Base-by-base conservation (phyloP, 148 eudicot genomes). In the Rhododendron ferrugineum region DNA sequence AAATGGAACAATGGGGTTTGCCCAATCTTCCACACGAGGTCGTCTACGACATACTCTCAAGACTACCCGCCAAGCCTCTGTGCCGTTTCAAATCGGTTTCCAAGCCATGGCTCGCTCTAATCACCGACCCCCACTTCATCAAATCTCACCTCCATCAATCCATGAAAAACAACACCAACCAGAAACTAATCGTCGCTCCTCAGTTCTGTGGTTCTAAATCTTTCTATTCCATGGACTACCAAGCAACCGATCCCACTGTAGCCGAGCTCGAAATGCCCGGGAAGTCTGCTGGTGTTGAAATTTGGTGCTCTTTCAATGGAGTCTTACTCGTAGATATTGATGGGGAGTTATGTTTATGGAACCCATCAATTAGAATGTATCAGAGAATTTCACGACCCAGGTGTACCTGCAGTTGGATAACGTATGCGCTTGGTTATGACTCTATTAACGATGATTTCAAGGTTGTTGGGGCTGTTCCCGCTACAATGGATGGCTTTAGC, bases 61-160 rank as follows among this genome's bases (percentile, higher is more conserved):
- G 83, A 42, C 83, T 56, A 37, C 62, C 62, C n/a, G 7, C 20
- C 23, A 56, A 56, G 62, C 8, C 62, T 16, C 6, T 56, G 7
- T 56, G 72, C 36, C 47, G 83, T 1, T 81, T 81, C 83, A 81
- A 34, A 28, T 54, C 15, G 83, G 70, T 58, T 37, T 81, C 49
- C 28, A 81, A 81, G 72, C 15, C 70, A 58, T 81, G 68, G 68
- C 70, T 81, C 40, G 11, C 47, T 42, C 23, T 81, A 4, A 81
- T 58, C 83, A 34, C 46, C 42, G 20, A 32, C 13, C 46, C 64
- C 49, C 13, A 54, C 46, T 81, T 81, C 70, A 18, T 81, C 54
- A 81, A 58, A 81, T 37, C 83, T 18, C 70, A 64, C 36, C 73
- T 58, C 13, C 28, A 22, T 18, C 78, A 34, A 36, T 34, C 42